Evolutionary conservation across 495 filamentous ascomycete species (phyloP).

Genomic region (Amorphotheca resinae): DNA sequence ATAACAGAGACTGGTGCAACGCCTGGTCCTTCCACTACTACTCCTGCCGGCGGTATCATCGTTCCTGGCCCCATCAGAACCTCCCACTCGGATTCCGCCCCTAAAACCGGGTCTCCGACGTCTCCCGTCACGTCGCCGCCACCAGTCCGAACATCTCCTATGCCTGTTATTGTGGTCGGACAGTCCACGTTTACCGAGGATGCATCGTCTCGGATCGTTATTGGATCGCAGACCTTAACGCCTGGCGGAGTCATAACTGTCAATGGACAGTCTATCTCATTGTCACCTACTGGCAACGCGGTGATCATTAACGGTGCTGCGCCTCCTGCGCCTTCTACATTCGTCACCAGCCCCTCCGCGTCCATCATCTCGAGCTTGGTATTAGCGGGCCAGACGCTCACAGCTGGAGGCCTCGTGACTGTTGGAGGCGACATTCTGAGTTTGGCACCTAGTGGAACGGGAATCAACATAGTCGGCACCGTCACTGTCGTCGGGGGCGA

Average conservation of each 20-base stretch:
- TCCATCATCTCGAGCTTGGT: constrained; percentile 5
- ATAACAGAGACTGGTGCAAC: constrained; percentile 1
- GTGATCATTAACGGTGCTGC: constrained; percentile 4
- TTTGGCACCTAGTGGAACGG: constrained; percentile 12
- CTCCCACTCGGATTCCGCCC: constrained; percentile 6
- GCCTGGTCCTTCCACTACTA: not conserved
- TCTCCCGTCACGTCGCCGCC: constrained; percentile 6
- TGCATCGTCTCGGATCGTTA: constrained; percentile 6
- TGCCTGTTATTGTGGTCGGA: constrained; percentile 10
- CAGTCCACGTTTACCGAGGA: constrained; percentile 12
- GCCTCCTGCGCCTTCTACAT: not conserved
- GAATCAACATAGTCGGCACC: constrained; percentile 12
- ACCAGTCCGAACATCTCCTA: constrained; percentile 3
- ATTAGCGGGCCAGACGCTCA: constrained; percentile 19
- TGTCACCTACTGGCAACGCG: constrained; percentile 4
- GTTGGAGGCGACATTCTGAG: constrained; percentile 15
- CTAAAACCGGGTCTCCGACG: constrained; percentile 13
- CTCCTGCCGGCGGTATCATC: constrained; percentile 3
- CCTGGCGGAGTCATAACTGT: constrained; percentile 3
- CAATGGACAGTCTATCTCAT: constrained; percentile 6
- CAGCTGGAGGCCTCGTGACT: constrained; percentile 14
- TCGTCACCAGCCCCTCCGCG: not conserved
- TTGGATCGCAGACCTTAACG: constrained; percentile 16
- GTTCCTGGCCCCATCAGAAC: constrained; percentile 11
- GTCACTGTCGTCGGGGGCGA: constrained; percentile 12